Evolutionary conservation across 1,284 basidiomycete species (phyloP), one percentile per base, ranked within the genome.

Genomic region (Kwoniella shivajii): DNA sequence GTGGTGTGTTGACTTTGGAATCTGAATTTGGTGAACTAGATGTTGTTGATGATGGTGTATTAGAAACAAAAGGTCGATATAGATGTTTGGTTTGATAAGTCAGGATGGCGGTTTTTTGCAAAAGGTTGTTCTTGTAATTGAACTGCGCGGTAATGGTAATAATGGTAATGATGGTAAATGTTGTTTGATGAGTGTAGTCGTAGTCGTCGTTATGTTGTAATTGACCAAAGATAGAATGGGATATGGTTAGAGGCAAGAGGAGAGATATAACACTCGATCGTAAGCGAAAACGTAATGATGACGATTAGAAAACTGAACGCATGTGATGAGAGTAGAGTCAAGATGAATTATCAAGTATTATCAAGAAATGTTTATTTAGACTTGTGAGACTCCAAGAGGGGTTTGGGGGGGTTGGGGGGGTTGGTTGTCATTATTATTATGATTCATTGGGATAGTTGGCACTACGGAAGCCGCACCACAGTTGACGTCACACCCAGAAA

Each of bases 401-500:
- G 42, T 14, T 45, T 30, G 29, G 11, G 24, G 18, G 26, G 10
- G 14, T 16, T 27, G 24, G 29, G n/a, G 7, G 24, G 29, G 11
- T 7, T n/a, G 43, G 33, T 9, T 34, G 33, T 9, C 9, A 16
- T 45, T 4, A 10, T 34, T 27, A 24, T 34, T 27, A 47, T 47
- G 45, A 47, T 34, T n/a, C n/a, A n/a, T n/a, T n/a, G n/a, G n/a
- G n/a, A n/a, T n/a, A n/a, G n/a, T n/a, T n/a, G n/a, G n/a, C 30
- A 34, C 31, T 3, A 37, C 34, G n/a, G 24, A 27, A 38, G 16
- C 11, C 22, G n/a, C 20, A 36, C 10, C 14, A 29, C n/a, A 31
- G 20, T 53, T 53, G 51, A 53, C 51, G 51, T 53, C 51, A 53
- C 50, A 37, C 13, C n/a, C 20, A 20, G n/a, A 22, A 39, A 39